Percentiles rank a stretch among this genome's conserved stretches.
Evolutionary conservation across 805 yeast genomes (phyloP).

Genomic region (Cyberlindnera mycetangii): DNA sequence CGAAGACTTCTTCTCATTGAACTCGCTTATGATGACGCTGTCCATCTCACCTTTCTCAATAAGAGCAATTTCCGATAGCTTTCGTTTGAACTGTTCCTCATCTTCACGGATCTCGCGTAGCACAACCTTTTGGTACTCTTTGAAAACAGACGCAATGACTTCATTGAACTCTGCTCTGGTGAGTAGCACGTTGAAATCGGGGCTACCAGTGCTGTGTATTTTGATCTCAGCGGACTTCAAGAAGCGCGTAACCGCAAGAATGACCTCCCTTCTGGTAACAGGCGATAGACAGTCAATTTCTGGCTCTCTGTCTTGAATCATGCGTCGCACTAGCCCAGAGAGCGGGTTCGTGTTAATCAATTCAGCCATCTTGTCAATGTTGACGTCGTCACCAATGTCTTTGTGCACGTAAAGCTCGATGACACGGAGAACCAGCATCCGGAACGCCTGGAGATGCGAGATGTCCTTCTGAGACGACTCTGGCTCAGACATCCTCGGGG

Average conservation of each 20-base stretch:
- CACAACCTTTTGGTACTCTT: conserved; percentile 11
- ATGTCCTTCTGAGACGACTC: not conserved
- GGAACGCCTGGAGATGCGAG: conserved; percentile 19
- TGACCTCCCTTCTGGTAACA: conserved; percentile 24
- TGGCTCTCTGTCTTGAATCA: conserved; percentile 10
- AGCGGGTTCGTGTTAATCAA: conserved; percentile 23
- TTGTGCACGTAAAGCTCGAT: conserved; percentile 26
- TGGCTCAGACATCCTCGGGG: not conserved
- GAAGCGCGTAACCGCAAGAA: conserved; percentile 25
- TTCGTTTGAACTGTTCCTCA: conserved; percentile 15
- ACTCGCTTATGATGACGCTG: conserved; percentile 16
- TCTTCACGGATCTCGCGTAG: conserved; percentile 12
- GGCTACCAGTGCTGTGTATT: conserved; percentile 24
- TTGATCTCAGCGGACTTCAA: conserved; percentile 24
- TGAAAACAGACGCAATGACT: conserved; percentile 10
- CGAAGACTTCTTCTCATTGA: conserved; percentile 3
- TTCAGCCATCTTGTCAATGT: conserved; percentile 22
- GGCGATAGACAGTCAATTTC: conserved; percentile 3
- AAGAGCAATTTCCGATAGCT: conserved; percentile 13
- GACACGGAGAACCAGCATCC: conserved; percentile 25
- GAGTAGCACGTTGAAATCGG: conserved; percentile 24
- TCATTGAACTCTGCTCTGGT: conserved; percentile 20
- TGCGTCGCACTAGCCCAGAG: conserved; percentile 11
- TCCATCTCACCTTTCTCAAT: conserved; percentile 26
- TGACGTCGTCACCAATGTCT: conserved; percentile 24